These are phyloP conservation scores for Penicillium freii DNA, from an alignment of 2,329 filamentous ascomycete genomes.

Conservation along the genomic window DNA sequence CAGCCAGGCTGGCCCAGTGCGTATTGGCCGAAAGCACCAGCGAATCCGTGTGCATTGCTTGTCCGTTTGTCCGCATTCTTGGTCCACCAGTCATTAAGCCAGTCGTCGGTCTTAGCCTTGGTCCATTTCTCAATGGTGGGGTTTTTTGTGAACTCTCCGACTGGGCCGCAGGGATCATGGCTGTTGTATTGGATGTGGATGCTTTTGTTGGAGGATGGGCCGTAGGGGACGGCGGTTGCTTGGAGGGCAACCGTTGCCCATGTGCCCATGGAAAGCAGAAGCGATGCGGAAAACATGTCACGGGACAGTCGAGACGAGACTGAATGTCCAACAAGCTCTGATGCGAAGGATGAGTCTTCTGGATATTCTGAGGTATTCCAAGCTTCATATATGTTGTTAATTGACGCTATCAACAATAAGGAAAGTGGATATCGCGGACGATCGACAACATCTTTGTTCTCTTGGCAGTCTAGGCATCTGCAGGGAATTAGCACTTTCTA, in stretches of 20 bases:
- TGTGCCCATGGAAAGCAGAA: background rate
- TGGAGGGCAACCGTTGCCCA: background rate
- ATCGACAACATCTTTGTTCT: background rate
- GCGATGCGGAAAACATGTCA: background rate
- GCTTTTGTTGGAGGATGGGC: background rate
- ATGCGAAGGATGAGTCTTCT: background rate
- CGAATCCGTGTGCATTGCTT: background rate
- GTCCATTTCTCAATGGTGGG: background rate
- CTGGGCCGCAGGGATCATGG: background rate
- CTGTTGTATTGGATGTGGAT: background rate
- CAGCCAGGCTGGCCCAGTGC: background rate
- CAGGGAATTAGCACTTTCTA: background rate
- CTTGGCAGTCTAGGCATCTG: background rate
- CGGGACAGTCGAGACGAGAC: background rate
- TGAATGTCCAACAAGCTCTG: background rate
- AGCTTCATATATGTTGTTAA: background rate
- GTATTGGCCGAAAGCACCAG: background rate
- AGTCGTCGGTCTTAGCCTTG: background rate
- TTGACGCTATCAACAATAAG: background rate
- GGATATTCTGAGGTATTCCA: background rate
- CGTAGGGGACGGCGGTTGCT: background rate
- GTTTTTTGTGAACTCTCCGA: background rate
- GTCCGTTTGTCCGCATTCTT: background rate
- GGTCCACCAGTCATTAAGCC: background rate
- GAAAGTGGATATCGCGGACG: background rate